phyloP scores from a whole-genome alignment of 1,139 yeast species.

The Lodderomyces margitis region DNA sequence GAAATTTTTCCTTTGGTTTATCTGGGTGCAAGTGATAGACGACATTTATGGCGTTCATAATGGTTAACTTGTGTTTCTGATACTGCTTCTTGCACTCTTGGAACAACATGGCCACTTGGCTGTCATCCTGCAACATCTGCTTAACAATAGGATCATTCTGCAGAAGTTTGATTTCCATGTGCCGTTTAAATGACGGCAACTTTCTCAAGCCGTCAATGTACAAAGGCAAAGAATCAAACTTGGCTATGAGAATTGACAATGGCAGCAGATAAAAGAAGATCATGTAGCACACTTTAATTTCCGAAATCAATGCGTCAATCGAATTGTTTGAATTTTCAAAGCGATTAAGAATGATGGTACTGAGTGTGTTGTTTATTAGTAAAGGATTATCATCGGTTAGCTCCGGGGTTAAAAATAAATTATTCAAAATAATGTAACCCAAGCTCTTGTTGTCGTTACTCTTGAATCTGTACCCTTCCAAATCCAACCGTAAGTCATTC shows the following conservation, averaged over 20 bases:
- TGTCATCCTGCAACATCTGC: slow-evolving; percentile 21
- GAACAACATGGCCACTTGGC: slow-evolving; percentile 19
- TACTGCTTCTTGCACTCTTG: slow-evolving; percentile 20
- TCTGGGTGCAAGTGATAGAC: slow-evolving; percentile 19
- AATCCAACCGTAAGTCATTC: slow-evolving; percentile 29
- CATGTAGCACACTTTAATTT: slow-evolving; percentile 64
- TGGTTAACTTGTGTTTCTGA: slow-evolving; percentile 22
- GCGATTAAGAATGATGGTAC: slow-evolving; percentile 36
- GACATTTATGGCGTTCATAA: slow-evolving; percentile 26
- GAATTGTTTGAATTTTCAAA: slow-evolving; percentile 46
- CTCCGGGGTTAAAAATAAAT: slow-evolving; percentile 30
- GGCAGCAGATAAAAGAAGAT: slow-evolving; percentile 72
- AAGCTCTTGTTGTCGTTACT: slow-evolving; percentile 41
- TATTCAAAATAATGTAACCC: slow-evolving; percentile 37
- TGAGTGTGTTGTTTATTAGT: slow-evolving; percentile 24
- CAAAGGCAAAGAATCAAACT: slow-evolving; percentile 10
- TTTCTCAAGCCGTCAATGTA: slow-evolving; percentile 27
- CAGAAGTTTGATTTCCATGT: slow-evolving; percentile 25
- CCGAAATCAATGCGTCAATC: slow-evolving; percentile 51
- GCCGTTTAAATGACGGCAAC: slow-evolving; percentile 38
- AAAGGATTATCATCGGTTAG: slow-evolving; percentile 18
- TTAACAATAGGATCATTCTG: slow-evolving; percentile 14
- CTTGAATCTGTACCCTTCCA: slow-evolving; percentile 43
- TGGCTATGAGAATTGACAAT: slow-evolving; percentile 40
- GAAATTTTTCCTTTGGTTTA: slow-evolving; percentile 25